Base-by-base conservation (phyloP, 768 basidiomycete species). In the Fibroporia radiculosa region DNA sequence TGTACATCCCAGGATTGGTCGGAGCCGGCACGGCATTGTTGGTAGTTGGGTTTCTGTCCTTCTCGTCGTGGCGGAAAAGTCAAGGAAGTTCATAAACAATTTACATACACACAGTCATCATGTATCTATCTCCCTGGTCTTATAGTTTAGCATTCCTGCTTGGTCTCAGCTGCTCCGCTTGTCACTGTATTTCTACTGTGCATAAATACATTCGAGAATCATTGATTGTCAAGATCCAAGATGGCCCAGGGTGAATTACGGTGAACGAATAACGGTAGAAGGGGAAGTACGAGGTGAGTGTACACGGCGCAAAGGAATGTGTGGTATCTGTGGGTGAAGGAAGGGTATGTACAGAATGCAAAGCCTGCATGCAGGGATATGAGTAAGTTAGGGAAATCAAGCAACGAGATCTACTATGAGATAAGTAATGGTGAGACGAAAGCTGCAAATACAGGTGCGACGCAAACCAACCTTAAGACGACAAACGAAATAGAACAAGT, bases 11-110 rank as follows among this genome's bases (percentile, higher is more conserved):
- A 3, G 80, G 84, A 20, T 61, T 90, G 50, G 79, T 90, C 6
- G 87, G 87, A 7, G 87, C 86, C 20, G 87, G 86, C n/a, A 88
- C 86, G 18, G 87, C 87, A 34, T 57, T 90, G 44, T 69, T 88
- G 33, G 82, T 88, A 27, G 80, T 89, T 18, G 84, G 86, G 2
- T 82, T 82, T 5, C 62, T 90, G 51, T 84, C 85, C 49, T 77
- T 90, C 59, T 84, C 84, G 28, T 62, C 64, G 10, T 66, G 65
- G 65, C 53, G 62, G 45, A 65, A 59, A 51, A 61, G 56, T 20
- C 65, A 66, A 49, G 56, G 49, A 32, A 26, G 34, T 33, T 42
- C 41, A 32, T 29, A 22, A 27, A 25, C n/a, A 18, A 6, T 16
- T 19, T 31, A 31, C 29, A n/a, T 31, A n/a, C n/a, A n/a, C n/a